Percentiles rank a stretch among this genome's conserved stretches.
Evolutionary conservation across 495 filamentous ascomycete species (phyloP).

Genomic region (Xeromyces bisporus): DNA sequence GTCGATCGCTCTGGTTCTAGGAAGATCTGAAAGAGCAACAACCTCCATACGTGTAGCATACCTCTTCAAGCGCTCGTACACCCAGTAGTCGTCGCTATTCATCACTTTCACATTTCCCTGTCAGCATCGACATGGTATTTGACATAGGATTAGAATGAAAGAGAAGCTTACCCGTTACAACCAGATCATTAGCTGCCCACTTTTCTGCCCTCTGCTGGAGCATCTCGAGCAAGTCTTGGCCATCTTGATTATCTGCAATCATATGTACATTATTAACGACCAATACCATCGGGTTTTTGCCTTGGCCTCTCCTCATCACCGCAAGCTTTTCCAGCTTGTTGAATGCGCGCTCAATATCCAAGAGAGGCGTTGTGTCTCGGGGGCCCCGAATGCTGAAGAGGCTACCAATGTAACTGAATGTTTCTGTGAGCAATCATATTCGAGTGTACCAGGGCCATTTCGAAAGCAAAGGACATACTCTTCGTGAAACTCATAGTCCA

Average conservation of each 20-base stretch:
- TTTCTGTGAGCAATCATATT: slow-evolving; percentile 5
- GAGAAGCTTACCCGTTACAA: slow-evolving; percentile 43
- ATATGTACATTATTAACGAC: slow-evolving; percentile 88
- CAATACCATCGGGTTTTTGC: slow-evolving; percentile 52
- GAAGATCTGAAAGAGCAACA: slow-evolving; percentile 62
- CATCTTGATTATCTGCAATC: slow-evolving; percentile 77
- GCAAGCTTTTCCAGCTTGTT: slow-evolving; percentile 98
- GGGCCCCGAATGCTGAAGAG: slow-evolving; percentile 91
- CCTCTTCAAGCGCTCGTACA: slow-evolving; percentile 84
- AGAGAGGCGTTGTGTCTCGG: slow-evolving; percentile 69
- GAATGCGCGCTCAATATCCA: slow-evolving; percentile 90
- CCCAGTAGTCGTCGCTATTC: slow-evolving; percentile 95
- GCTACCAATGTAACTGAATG: slow-evolving; percentile 76
- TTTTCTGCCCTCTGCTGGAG: slow-evolving; percentile 90
- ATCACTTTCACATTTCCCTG: too few species aligned
- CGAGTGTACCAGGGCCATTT: not conserved
- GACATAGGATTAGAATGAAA: not conserved
- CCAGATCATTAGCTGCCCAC: slow-evolving; percentile 80
- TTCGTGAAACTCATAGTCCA: slow-evolving; percentile 83
- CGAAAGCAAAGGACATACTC: slow-evolving; percentile 18
- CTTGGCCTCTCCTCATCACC: slow-evolving; percentile 40
- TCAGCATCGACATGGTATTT: not conserved
- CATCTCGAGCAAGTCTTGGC: slow-evolving; percentile 78
- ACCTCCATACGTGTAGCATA: slow-evolving; percentile 86
- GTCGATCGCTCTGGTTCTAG: slow-evolving; percentile 53